Evolutionary conservation across 108 stramenopile genomes (phyloP), one percentile per base, ranked within the genome.

Genomic region (Fistulifera solaris): DNA sequence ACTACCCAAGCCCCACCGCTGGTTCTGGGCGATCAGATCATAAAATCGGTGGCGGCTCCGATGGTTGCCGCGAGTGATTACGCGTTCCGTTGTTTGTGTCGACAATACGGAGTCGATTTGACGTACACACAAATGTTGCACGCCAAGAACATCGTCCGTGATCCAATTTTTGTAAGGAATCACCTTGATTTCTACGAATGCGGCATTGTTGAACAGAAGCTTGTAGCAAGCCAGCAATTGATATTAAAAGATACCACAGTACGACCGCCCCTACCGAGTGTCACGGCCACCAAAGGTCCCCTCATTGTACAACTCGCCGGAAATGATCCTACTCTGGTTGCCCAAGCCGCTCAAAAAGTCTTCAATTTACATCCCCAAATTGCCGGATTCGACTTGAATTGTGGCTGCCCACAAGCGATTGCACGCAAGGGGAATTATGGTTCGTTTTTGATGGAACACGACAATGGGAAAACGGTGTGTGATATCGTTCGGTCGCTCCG

Each of bases 71-170:
- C 84, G 40, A 75, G 72, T 24, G 90, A 92, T 51, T 76, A 81
- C 14, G 70, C 90, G 35, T 92, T 92, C 66, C 94, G 97, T 2
- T 57, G 80, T 41, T 74, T 96, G 56, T 81, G 87, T 56, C 80
- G 96, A 51, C 57, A 87, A 31, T 70, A 98, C 58, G 87, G 78
- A 7, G 83, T 84, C 23, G 78, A 87, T 48, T 68, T 98, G 64
- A 78, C 82, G 23, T 98, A 73, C 69, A 96, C 97, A 21, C 98
- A 96, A 74, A 99, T 99, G 98, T 63, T 97, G 45, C 93, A 88
- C 55, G 75, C 82, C 17, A 57, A 67, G 47, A 88, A 82, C 54
- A 82, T 88, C 48, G 48, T 68, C 1, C 48, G 56, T 16, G 75
- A 76, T 48, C 60, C 66, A 17, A 57, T 41, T 0, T 93, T 88